Evolutionary conservation across 768 basidiomycete genomes (phyloP).

Genomic region (Chalciporus pseudorubinellus): DNA sequence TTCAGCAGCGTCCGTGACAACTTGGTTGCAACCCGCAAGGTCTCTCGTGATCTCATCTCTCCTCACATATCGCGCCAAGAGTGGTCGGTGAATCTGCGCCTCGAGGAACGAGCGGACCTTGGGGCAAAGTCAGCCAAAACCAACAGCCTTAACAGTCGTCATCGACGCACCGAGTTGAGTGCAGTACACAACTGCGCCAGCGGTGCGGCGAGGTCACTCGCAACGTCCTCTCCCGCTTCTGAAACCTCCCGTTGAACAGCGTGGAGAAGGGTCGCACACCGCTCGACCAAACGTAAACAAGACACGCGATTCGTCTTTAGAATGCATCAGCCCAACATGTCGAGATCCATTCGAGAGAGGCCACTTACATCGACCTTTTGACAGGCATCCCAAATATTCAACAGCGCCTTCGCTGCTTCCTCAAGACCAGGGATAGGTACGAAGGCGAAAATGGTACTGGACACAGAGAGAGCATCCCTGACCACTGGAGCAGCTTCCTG

Average conservation of each 20-base stretch:
- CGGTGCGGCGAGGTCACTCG: slow-evolving; percentile 48
- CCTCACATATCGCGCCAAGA: slow-evolving; percentile 75
- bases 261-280: slow-evolving; percentile 68
- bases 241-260: slow-evolving; percentile 59
- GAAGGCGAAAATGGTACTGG: slow-evolving; percentile 40
- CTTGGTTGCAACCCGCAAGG: slow-evolving; percentile 50
- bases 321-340: background rate
- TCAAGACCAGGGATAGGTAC: slow-evolving; percentile 57
- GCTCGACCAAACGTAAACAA: slow-evolving; percentile 68
- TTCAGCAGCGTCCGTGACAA: slow-evolving; percentile 46
- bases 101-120: slow-evolving; percentile 53
- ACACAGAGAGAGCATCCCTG: slow-evolving; percentile 37
- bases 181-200: slow-evolving; percentile 32
- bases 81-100: slow-evolving; percentile 64
- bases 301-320: slow-evolving; percentile 62
- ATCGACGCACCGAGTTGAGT: slow-evolving; percentile 44
- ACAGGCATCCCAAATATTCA: slow-evolving; percentile 65
- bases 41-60: slow-evolving; percentile 63
- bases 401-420: slow-evolving; percentile 48
- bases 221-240: slow-evolving; percentile 53
- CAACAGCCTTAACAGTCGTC: background rate
- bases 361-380: slow-evolving; percentile 59
- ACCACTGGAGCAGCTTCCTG: slow-evolving; percentile 34
- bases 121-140: background rate
- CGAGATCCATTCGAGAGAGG: background rate